These are phyloP conservation scores for Athelia sp. DNA, from an alignment of 1,284 basidiomycete genomes.

Conservation along the genomic window DNA sequence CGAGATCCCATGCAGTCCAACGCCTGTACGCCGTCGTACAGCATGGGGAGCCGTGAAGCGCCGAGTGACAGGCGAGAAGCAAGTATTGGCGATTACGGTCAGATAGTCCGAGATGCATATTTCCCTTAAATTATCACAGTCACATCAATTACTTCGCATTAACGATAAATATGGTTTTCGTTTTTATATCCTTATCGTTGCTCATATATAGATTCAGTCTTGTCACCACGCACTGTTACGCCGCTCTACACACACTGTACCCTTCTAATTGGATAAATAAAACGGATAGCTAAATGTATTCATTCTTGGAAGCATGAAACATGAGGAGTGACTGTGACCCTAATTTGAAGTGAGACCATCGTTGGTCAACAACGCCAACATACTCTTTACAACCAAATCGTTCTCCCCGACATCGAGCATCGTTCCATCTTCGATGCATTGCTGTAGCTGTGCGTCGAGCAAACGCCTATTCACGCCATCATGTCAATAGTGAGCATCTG, in stretches of 20 bases:
- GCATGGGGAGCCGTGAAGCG: background rate
- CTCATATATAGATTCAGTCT: background rate
- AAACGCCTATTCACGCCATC: slow-evolving; percentile 43
- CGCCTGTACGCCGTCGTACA: background rate
- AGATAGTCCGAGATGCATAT: background rate
- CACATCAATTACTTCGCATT: too few species aligned
- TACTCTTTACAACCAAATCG: slow-evolving; percentile 62
- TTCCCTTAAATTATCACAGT: too few species aligned
- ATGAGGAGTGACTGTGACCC: too few species aligned
- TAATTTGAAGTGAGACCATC: slow-evolving; percentile 47
- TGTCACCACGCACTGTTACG: background rate
- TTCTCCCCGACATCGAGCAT: slow-evolving; percentile 43
- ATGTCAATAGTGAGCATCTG: slow-evolving; percentile 8
- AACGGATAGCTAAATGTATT: background rate
- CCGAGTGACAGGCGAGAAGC: background rate
- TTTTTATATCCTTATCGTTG: too few species aligned
- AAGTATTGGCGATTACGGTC: background rate
- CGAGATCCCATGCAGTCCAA: background rate
- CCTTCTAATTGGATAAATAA: background rate
- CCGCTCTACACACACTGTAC: background rate
- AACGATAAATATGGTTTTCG: too few species aligned
- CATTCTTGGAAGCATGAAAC: background rate
- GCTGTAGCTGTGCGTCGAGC: slow-evolving; percentile 65
- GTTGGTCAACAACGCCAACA: slow-evolving; percentile 61
- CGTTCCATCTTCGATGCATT: slow-evolving; percentile 48